phyloP scores from a whole-genome alignment of 495 filamentous ascomycete genomes.

The Cladorrhinum samala region DNA sequence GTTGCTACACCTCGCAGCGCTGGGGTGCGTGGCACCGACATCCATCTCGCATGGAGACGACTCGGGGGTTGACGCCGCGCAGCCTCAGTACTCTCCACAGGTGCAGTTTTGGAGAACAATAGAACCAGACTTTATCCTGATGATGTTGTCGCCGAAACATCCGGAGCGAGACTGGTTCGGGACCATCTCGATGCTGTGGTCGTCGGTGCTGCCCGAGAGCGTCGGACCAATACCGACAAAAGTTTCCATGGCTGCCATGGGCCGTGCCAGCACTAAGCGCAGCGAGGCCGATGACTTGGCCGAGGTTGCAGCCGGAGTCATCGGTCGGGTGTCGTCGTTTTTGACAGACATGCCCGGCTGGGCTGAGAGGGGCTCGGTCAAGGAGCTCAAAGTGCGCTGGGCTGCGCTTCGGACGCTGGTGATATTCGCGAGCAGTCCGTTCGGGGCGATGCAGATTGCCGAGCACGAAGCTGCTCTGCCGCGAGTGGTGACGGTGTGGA shows the following conservation, averaged over 20 bases:
- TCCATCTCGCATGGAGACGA: neutral
- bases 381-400: slow-evolving; percentile 25
- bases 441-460: slow-evolving; percentile 35
- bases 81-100: slow-evolving; percentile 20
- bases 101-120: slow-evolving; percentile 39
- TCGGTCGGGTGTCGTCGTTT: slow-evolving; percentile 36
- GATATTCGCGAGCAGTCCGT: slow-evolving; percentile 31
- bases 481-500: slow-evolving; percentile 33
- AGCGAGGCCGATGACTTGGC: slow-evolving; percentile 17
- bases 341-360: slow-evolving; percentile 35
- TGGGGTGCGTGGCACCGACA: slow-evolving; percentile 29
- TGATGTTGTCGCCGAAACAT: slow-evolving; percentile 40
- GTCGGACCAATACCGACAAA: slow-evolving; percentile 38
- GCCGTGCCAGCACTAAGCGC: neutral
- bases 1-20: slow-evolving; percentile 33
- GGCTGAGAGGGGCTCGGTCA: slow-evolving; percentile 26
- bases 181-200: slow-evolving; percentile 34
- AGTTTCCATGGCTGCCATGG: slow-evolving; percentile 5
- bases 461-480: slow-evolving; percentile 35
- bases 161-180: slow-evolving; percentile 37
- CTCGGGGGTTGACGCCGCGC: neutral
- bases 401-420: slow-evolving; percentile 32
- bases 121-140: slow-evolving; percentile 41
- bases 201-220: slow-evolving; percentile 36
- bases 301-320: slow-evolving; percentile 29